phyloP scores from a whole-genome alignment of 306 rosid species.

The Casuarina equisetifolia region DNA sequence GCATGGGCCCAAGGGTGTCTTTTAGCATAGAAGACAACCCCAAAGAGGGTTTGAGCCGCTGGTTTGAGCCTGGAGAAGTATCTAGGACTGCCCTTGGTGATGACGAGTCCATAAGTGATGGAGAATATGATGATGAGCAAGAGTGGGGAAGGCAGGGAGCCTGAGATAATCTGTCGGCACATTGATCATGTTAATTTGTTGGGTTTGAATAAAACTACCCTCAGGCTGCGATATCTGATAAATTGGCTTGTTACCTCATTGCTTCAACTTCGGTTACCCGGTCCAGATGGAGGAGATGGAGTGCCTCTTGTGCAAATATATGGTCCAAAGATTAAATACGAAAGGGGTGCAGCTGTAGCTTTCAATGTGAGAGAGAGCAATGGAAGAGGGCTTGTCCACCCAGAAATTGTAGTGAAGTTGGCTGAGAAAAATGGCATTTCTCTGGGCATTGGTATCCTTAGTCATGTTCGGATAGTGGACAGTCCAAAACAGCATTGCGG shows the following conservation, averaged over 20 bases:
- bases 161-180: slow-evolving; percentile 70
- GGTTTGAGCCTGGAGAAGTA: slow-evolving; percentile 58
- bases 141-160: slow-evolving; percentile 67
- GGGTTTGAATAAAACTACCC: slow-evolving; percentile 92
- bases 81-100: slow-evolving; percentile 70
- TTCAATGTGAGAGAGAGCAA: slow-evolving; percentile 93
- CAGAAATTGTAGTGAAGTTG: slow-evolving; percentile 85
- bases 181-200: slow-evolving; percentile 76
- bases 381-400: slow-evolving; percentile 75
- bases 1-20: slow-evolving; percentile 77
- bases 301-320: slow-evolving; percentile 70
- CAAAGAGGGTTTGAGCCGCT: slow-evolving; percentile 48
- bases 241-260: slow-evolving; percentile 95
- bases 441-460: slow-evolving; percentile 82
- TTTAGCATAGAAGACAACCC: slow-evolving; percentile 74
- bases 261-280: slow-evolving; percentile 65
- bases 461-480: slow-evolving; percentile 77
- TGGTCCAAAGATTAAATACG: slow-evolving; percentile 93
- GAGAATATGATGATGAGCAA: slow-evolving; percentile 69
- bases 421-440: slow-evolving; percentile 91
- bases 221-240: slow-evolving; percentile 77
- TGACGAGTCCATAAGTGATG: slow-evolving; percentile 72
- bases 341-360: slow-evolving; percentile 95
- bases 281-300: slow-evolving; percentile 47
- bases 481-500: slow-evolving; percentile 50